Evolutionary conservation across 2,329 filamentous ascomycete species (phyloP).

Genomic region (Ceratocystiopsis brevicomis): DNA sequence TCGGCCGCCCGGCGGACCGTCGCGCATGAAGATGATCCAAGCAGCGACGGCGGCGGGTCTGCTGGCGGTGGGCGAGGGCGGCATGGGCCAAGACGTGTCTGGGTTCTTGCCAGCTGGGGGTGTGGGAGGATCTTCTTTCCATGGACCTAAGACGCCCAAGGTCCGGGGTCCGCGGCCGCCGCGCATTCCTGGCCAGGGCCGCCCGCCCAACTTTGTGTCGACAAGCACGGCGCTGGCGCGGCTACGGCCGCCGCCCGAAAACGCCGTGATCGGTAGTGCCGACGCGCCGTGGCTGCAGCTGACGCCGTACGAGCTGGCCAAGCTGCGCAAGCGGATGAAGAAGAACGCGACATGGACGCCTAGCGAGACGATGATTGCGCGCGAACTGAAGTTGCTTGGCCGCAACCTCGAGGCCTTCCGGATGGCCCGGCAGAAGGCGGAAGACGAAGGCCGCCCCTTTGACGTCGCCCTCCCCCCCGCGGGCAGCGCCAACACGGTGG

Average conservation of each 20-base stretch:
- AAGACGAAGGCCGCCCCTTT: constrained; percentile 45
- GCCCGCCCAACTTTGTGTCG: constrained; percentile 13
- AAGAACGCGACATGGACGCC: constrained; percentile 77
- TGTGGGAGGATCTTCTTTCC: background rate
- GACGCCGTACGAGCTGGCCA: constrained; percentile 44
- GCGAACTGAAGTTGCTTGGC: constrained; percentile 53
- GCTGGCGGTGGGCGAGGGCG: background rate
- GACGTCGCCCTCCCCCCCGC: constrained; percentile 28
- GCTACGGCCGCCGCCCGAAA: constrained; percentile 38
- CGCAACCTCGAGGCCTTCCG: constrained; percentile 45
- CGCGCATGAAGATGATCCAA: constrained; percentile 30
- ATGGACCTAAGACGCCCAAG: constrained; percentile 25
- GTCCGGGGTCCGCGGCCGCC: constrained; percentile 16
- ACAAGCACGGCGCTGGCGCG: constrained; percentile 21
- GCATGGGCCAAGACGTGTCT: background rate
- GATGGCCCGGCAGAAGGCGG: constrained; percentile 43
- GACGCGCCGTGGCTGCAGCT: constrained; percentile 49
- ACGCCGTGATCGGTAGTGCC: constrained; percentile 36
- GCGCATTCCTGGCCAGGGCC: constrained; percentile 8
- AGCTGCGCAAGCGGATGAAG: constrained; percentile 71
- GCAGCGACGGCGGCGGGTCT: no score
- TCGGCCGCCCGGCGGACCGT: constrained; percentile 11
- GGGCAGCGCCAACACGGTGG: constrained; percentile 38
- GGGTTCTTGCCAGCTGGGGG: background rate
- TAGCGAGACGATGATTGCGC: constrained; percentile 68